A percentile compares a stretch with the other conserved stretches of the same genome.
Conservation (phyloP, 2,329 filamentous ascomycete species). For the Alternaria ethzedia region DNA sequence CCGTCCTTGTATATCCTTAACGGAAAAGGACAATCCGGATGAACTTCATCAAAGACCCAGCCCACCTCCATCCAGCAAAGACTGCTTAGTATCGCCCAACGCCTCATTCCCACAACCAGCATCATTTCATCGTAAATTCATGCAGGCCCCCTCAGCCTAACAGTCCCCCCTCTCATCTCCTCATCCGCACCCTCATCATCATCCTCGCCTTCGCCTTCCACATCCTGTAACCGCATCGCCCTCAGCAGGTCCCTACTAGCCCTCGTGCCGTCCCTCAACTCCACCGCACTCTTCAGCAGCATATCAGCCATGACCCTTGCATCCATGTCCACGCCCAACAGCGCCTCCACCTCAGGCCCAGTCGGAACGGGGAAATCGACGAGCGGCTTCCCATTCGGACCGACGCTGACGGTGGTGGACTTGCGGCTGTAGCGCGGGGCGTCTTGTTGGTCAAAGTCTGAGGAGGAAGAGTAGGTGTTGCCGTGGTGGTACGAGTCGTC, state of each 20-base stretch:
- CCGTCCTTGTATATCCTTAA: not conserved
- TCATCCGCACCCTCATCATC: not conserved
- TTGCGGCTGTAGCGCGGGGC: constrained; percentile 16
- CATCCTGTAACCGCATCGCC: constrained; percentile 40
- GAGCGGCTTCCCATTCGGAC: constrained; percentile 40
- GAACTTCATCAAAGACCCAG: not conserved
- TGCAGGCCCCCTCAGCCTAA: constrained; percentile 5
- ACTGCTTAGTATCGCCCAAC: not conserved
- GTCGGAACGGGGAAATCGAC: constrained; percentile 43
- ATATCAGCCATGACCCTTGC: constrained; percentile 27
- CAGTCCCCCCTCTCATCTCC: constrained; percentile 12
- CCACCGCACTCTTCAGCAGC: constrained; percentile 39
- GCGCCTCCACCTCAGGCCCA: constrained; percentile 36
- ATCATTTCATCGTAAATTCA: not conserved
- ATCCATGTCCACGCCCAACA: constrained; percentile 31
- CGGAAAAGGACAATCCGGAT: not conserved
- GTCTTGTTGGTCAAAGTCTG: constrained; percentile 22
- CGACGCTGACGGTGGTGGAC: constrained; percentile 31
- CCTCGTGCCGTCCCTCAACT: constrained; percentile 39
- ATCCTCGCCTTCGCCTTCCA: constrained; percentile 17
- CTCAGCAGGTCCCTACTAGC: constrained; percentile 40
- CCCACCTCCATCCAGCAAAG: not conserved
- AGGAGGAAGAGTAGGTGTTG: constrained; percentile 27
- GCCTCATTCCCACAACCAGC: not conserved
- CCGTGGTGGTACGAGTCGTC: constrained; percentile 22